Base-by-base conservation (phyloP, 192 early-diverging fungal genomes). In the Rhizophagus sp. region DNA sequence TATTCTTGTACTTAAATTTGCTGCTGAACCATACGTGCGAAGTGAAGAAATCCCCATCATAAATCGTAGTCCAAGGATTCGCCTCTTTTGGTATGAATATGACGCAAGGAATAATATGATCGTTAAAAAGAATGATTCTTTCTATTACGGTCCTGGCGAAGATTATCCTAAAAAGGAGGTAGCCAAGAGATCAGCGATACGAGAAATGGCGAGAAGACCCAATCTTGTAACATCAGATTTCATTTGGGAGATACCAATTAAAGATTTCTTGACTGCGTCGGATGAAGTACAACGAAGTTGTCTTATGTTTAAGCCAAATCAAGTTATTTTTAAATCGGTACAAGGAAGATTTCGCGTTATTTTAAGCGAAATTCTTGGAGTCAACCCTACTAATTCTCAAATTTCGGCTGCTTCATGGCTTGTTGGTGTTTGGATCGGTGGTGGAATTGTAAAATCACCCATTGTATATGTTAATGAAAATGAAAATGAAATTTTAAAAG, bases 1-100 rank as follows among this genome's bases (percentile, higher is more conserved):
- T 57, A 81, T 89, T 19, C 81, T 89, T 13, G 87, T 89, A 36
- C 80, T 89, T 74, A 75, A 75, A 15, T 80, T 85, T 50, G 9
- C 27, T 12, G 66, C 27, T 33, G 1, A 19, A 10, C 66, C 66
- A 27, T 33, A 27, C 34, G 10, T 68, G 3, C 11, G 13, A 36
- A 68, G 25, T 36, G 66, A 25, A 11, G 34, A 68, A 33, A 33
- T 68, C 30, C 27, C 66, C 4, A 15, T 36, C 12, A 9, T 22
- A 6, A 13, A 25, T 19, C 17, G 15, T 57, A 7, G 6, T 19
- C 66, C 66, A n/a, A 36, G 66, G 22, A 36, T 68, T 13, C 25
- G 25, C 2, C 66, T 68, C 34, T 36, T 33, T 25, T 68, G 66
- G 66, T 68, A 68, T 27, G 66, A 68, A 36, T 68, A 68, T 68